These are phyloP conservation scores for Xylaria sp. DNA, from an alignment of 2,329 filamentous ascomycete species.

Conservation along the genomic window DNA sequence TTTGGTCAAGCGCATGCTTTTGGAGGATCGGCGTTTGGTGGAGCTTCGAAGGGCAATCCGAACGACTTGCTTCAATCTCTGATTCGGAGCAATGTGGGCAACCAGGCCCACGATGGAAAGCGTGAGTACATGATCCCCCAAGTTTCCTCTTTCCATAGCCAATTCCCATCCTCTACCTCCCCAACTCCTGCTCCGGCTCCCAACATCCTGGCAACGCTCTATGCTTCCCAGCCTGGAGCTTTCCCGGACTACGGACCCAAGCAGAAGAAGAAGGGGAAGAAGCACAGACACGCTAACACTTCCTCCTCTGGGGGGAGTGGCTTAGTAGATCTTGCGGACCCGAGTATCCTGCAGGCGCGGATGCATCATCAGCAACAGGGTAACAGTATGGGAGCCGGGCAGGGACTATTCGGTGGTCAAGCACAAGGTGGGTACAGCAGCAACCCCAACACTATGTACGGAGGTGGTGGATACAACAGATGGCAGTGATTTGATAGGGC, in stretches of 20 bases:
- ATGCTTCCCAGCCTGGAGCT: conserved; percentile 84
- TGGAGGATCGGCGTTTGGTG: conserved; percentile 75
- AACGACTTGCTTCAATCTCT: conserved; percentile 84
- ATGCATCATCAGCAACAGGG: conserved; percentile 85
- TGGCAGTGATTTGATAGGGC: conserved; percentile 62
- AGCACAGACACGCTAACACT: conserved; percentile 99
- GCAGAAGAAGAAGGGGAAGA: conserved; percentile 99
- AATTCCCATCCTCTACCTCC: conserved; percentile 83
- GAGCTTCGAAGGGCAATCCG: conserved; percentile 74
- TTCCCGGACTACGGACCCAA: conserved; percentile 94
- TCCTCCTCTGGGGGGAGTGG: conserved; percentile 99
- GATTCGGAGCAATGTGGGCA: conserved; percentile 75
- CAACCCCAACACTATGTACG: conserved; percentile 85
- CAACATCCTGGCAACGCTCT: conserved; percentile 90
- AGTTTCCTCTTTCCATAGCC: conserved; percentile 89
- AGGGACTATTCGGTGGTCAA: conserved; percentile 89
- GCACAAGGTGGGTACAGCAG: conserved; percentile 98
- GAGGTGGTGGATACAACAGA: conserved; percentile 70
- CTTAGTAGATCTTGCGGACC: conserved; percentile 99
- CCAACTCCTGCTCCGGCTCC: conserved; percentile 92
- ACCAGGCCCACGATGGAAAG: conserved; percentile 88
- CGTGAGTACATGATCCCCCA: conserved; percentile 78
- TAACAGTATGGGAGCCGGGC: conserved; percentile 83
- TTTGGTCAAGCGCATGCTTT: conserved; percentile 92
- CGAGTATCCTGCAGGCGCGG: conserved; percentile 98